Evolutionary conservation across 306 rosid species (phyloP), one percentile per base, ranked within the genome.

Genomic region (Inga leiocalycina): DNA sequence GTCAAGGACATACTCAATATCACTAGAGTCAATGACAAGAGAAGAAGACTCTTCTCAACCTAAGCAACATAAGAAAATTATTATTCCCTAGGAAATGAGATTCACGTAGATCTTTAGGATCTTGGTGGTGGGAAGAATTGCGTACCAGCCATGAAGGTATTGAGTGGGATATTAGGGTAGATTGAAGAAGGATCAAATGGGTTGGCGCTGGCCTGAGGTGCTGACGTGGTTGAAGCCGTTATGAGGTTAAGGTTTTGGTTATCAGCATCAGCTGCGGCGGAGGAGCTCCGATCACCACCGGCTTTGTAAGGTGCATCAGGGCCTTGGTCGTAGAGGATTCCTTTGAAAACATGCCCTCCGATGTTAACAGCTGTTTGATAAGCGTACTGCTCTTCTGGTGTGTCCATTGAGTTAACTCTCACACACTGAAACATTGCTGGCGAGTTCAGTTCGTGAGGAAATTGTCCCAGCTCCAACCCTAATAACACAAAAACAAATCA

Each of bases 121-220:
- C 99, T 89, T 67, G 98, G 94, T 56, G 94, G 94, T 83, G 97
- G 99, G 93, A 91, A 97, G 92, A 91, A 91, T 85, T 92, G 99
- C 98, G 98, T 97, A 94, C 99, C 99, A 82, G 99, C 94, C 95
- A 94, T 86, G 89, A 91, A 97, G 27, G 98, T 97, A 68, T 91
- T 97, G 57, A 97, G 79, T 1, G 98, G 93, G 80, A 98, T 77
- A 22, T 59, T 59, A 10, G 97, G 92, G 80, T 91, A 97, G 56
- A 97, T 81, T 3, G 95, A 85, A 62, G 95, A 85, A 62, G 97
- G 85, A 49, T 97, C 97, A 70, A 86, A 86, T 15, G 88, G 81
- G 56, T 74, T 92, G 61, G 78, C 57, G 62, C 80, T 17, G 20
- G 86, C 20, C 66, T 15, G 66, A 17, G 81, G 74, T 64, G 37